Base-by-base conservation (phyloP, 495 filamentous ascomycete species). In the Physcia stellaris region DNA sequence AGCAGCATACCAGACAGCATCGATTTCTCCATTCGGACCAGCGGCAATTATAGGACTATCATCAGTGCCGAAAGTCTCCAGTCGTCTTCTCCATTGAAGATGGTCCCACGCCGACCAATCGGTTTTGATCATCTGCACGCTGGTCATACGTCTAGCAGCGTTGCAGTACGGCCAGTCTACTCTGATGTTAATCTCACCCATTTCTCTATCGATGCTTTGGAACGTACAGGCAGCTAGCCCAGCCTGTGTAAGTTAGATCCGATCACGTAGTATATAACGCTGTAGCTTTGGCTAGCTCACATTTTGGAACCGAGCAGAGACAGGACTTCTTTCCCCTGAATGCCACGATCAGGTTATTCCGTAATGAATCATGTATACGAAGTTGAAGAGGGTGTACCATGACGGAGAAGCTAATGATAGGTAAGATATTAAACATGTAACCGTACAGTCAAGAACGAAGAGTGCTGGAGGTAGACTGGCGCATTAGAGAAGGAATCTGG, bases 91-190 rank as follows among this genome's bases (percentile, higher is more conserved):
- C 79, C 83, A 94, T 58, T 83, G 68, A 19, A 93, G 62, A 0
- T 66, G 67, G 39, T 75, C 66, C 74, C 79, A 88, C 32, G 65
- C 56, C 27, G 68, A 64, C 42, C 67, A 60, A 41, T 74, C 68
- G 17, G 69, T 55, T 10, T 56, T 69, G 17, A 60, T 70, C 27
- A 86, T 62, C 9, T 86, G 73, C 51, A 78, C 71, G 47, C 80
- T 76, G 26, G 71, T 71, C 54, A 95, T 68, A 42, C 73, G 76
- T 24, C 68, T 67, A 13, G 83, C 86, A 29, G 77, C 72, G 35
- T 67, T 68, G 61, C 90, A 98, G 60, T 95, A 98, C 6, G 90
- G 83, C 90, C 90, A 98, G 57, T 83, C 73, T 79, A 47, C 22
- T n/a, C 6, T 40, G 32, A 10, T 27, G 32, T 37, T 12, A 16